phyloP scores from a whole-genome alignment of 345 rosid genomes.

The Cochlearia excelsa region DNA sequence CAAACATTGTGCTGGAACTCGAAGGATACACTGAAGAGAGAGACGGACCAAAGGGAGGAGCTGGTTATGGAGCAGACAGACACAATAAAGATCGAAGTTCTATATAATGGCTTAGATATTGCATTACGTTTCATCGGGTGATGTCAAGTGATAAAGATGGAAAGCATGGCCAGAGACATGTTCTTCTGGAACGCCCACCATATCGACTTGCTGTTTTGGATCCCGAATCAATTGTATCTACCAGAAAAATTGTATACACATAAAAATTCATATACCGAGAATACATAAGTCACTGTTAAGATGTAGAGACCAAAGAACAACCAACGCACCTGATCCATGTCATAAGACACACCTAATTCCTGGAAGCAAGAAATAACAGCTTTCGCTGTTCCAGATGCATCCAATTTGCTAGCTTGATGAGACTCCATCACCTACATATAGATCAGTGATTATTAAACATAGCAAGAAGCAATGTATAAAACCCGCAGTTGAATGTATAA shows the following conservation, averaged over 20 bases:
- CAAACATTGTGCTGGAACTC: conserved; percentile 99
- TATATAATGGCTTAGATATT: conserved; percentile 14
- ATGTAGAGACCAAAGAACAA: conserved; percentile 4
- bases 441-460: background rate
- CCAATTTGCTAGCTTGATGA: conserved; percentile 87
- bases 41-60: background rate
- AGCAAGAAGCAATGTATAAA: conserved; percentile 5
- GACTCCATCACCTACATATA: conserved; percentile 84
- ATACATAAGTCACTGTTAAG: background rate
- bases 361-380: conserved; percentile 93
- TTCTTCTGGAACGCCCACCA: conserved; percentile 93
- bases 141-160: conserved; percentile 82
- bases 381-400: conserved; percentile 94
- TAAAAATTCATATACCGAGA: background rate
- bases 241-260: conserved; percentile 15
- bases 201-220: conserved; percentile 71
- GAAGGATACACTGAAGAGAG: conserved; percentile 67
- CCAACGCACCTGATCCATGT: conserved; percentile 62
- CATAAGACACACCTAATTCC: conserved; percentile 80
- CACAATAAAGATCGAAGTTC: background rate
- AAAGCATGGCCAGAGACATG: conserved; percentile 85
- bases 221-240: conserved; percentile 86
- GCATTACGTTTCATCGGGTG: conserved; percentile 81
- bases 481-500: background rate
- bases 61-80: conserved; percentile 8